Percentiles rank a stretch among this genome's conserved stretches.
These are phyloP conservation scores for Fusarium longipes DNA, from an alignment of 2,329 filamentous ascomycete genomes.

Conservation along the genomic window DNA sequence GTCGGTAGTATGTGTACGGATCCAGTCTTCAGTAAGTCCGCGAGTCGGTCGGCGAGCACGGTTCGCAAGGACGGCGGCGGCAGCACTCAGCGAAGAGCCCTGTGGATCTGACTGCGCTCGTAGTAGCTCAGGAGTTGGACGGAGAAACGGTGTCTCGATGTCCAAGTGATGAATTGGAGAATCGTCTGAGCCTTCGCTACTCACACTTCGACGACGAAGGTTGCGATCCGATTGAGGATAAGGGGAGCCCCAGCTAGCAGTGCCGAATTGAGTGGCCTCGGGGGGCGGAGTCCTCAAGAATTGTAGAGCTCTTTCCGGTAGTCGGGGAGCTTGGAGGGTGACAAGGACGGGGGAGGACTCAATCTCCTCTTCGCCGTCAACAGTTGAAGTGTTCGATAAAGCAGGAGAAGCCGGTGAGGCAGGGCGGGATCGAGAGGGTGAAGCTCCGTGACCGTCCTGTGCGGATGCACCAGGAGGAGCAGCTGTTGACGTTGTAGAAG, in stretches of 20 bases:
- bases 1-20: constrained; percentile 82
- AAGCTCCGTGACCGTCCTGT: constrained; percentile 65
- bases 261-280: constrained; percentile 64
- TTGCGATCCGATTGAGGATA: constrained; percentile 75
- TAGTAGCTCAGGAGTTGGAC: constrained; percentile 63
- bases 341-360: constrained; percentile 69
- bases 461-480: constrained; percentile 69
- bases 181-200: constrained; percentile 70
- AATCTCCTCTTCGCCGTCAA: constrained; percentile 65
- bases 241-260: constrained; percentile 91
- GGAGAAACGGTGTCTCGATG: constrained; percentile 71
- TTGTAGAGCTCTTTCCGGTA: constrained; percentile 66
- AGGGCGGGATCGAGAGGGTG: constrained; percentile 49
- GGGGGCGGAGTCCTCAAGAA: constrained; percentile 66
- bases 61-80: constrained; percentile 72
- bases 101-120: constrained; percentile 47
- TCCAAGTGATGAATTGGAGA: constrained; percentile 70
- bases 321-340: constrained; percentile 67
- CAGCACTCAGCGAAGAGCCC: constrained; percentile 58
- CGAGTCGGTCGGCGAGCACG: constrained; percentile 68
- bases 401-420: constrained; percentile 65
- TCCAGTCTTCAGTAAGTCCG: constrained; percentile 85
- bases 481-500: constrained; percentile 61
- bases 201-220: constrained; percentile 63
- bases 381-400: constrained; percentile 71